Conservation (phyloP, 768 basidiomycete genomes). For the Baorangia bicolor region DNA sequence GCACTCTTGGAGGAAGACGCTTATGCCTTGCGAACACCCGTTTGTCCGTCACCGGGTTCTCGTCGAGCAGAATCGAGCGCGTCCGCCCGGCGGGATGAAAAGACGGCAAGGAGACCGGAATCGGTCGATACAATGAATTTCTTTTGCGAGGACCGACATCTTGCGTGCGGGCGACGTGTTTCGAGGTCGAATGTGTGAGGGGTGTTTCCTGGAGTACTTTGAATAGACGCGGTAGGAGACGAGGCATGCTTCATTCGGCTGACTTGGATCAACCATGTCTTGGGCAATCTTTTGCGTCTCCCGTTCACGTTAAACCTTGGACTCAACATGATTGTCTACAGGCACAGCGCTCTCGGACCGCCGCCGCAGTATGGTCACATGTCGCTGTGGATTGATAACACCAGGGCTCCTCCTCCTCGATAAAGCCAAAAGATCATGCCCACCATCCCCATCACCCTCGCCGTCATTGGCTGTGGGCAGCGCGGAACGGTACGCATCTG, state of each 20-base stretch:
- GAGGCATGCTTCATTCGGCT: conserved; percentile 50
- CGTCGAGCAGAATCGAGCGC: conserved; percentile 62
- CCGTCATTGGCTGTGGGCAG: conserved; percentile 80
- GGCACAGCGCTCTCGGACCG: neutral
- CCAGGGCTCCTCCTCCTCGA: conserved; percentile 31
- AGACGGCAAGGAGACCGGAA: conserved; percentile 38
- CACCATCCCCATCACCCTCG: conserved; percentile 59
- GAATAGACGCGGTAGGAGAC: conserved; percentile 67
- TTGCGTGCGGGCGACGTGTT: conserved; percentile 10
- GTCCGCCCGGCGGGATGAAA: conserved; percentile 42
- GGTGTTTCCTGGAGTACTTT: conserved; percentile 36
- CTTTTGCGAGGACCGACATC: conserved; percentile 17
- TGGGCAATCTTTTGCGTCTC: neutral
- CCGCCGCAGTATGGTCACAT: conserved; percentile 20
- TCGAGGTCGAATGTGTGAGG: conserved; percentile 5
- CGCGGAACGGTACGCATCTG: conserved; percentile 62
- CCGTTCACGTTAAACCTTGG: too few species aligned
- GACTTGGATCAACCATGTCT: neutral
- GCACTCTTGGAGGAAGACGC: conserved; percentile 48
- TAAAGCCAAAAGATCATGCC: conserved; percentile 24
- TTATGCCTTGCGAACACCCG: conserved; percentile 56
- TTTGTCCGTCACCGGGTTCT: conserved; percentile 56
- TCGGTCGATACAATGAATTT: conserved; percentile 37
- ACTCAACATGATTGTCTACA: too few species aligned
- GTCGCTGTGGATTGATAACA: conserved; percentile 22